Conservation (phyloP, 192 early-diverging fungal species). For the Physocladia obscura region DNA sequence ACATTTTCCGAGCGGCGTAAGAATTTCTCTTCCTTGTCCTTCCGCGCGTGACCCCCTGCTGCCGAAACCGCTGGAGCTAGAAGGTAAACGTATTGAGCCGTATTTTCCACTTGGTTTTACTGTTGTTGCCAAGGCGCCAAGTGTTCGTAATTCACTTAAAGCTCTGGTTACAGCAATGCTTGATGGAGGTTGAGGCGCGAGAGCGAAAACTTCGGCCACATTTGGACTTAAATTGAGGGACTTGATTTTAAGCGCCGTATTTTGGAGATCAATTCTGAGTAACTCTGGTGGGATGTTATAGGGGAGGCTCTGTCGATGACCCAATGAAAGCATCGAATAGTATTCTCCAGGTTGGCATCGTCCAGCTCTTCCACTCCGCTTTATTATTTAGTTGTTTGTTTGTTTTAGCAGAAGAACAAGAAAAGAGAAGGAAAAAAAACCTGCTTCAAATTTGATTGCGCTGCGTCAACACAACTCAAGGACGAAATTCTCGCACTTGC, state of each 20-base stretch:
- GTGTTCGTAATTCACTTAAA: conserved; percentile 30
- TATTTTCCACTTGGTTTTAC: neutral
- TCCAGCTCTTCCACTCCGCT: conserved; percentile 88
- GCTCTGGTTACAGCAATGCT: conserved; percentile 32
- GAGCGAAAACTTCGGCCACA: conserved; percentile 33
- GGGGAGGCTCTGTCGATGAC: conserved; percentile 29
- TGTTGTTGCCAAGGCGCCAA: conserved; percentile 35
- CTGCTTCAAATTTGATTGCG: conserved; percentile 49
- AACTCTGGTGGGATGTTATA: conserved; percentile 69
- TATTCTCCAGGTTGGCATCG: conserved; percentile 67
- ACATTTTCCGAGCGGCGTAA: conserved; percentile 67
- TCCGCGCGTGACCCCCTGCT: conserved; percentile 1
- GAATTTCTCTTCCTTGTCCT: conserved; percentile 36
- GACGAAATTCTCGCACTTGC: conserved; percentile 37
- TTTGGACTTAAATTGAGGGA: conserved; percentile 58
- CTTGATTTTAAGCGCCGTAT: conserved; percentile 63
- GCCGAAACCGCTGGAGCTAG: neutral
- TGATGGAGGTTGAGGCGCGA: conserved; percentile 47
- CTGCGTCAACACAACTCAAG: conserved; percentile 37
- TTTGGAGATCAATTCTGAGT: conserved; percentile 76
- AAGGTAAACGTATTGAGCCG: neutral
- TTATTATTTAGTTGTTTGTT: conserved; percentile 50
- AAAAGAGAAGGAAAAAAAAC: conserved; percentile 18
- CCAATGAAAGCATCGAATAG: conserved; percentile 53
- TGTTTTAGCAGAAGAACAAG: conserved; percentile 47